A percentile compares a stretch with the other conserved stretches of the same genome.
phyloP scores from a whole-genome alignment of 352 stramenopile genomes.

The Phytophthora palmivora region DNA sequence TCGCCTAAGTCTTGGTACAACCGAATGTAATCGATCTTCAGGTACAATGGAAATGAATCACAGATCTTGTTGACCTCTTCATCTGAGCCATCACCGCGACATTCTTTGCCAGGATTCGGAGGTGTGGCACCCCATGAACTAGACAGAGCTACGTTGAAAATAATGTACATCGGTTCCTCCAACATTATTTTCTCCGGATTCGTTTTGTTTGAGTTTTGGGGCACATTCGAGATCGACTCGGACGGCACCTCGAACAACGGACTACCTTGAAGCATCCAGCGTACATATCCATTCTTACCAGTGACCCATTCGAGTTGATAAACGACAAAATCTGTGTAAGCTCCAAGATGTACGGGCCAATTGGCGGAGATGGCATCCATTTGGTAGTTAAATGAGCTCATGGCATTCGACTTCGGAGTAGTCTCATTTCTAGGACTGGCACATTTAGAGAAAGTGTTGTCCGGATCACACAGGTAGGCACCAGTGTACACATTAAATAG shows the following conservation, averaged over 20 bases:
- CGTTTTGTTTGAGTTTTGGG: slow-evolving; percentile 39
- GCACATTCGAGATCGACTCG: slow-evolving; percentile 43
- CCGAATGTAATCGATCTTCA: slow-evolving; percentile 89
- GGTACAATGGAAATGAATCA: slow-evolving; percentile 53
- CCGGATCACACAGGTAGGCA: slow-evolving; percentile 55
- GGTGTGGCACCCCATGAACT: slow-evolving; percentile 48
- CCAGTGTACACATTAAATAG: slow-evolving; percentile 65
- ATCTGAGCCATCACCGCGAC: slow-evolving; percentile 36
- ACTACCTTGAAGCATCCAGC: slow-evolving; percentile 69
- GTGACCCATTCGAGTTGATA: slow-evolving; percentile 45
- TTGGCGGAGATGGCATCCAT: slow-evolving; percentile 65
- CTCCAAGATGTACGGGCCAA: slow-evolving; percentile 69
- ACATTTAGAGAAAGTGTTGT: slow-evolving; percentile 46
- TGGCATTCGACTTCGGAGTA: slow-evolving; percentile 49
- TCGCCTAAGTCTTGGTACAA: slow-evolving; percentile 75
- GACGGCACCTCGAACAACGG: slow-evolving; percentile 84
- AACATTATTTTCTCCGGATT: slow-evolving; percentile 58
- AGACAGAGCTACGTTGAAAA: slow-evolving; percentile 61
- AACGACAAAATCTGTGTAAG: slow-evolving; percentile 62
- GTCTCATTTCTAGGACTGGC: slow-evolving; percentile 27
- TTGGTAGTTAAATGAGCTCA: slow-evolving; percentile 46
- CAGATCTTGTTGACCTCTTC: slow-evolving; percentile 41
- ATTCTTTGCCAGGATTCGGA: slow-evolving; percentile 43
- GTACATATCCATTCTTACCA: slow-evolving; percentile 43
- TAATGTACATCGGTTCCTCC: slow-evolving; percentile 62